Base-by-base conservation (phyloP, 768 basidiomycete genomes). In the Suillus brevipes region DNA sequence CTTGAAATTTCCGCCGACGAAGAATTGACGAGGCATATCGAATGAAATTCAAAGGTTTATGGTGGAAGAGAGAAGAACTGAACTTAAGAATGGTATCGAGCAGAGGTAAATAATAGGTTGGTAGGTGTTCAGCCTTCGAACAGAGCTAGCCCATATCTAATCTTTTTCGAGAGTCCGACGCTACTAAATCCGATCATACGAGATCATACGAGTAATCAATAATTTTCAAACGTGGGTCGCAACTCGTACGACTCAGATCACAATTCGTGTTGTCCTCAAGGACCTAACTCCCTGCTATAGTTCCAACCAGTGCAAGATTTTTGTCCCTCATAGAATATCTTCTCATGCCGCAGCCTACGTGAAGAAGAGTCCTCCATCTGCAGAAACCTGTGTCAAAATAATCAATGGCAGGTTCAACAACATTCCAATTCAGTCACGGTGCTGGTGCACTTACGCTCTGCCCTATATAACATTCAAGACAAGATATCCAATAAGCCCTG, bases 1-100 rank as follows among this genome's bases (percentile, higher is more conserved):
- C 84, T 98, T 99, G 87, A 97, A 98, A 86, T 99, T 98, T 37
- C 95, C 94, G 67, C 97, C 97, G 71, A 93, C 95, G 75, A 97
- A 96, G 82, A 96, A 97, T 77, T 87, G 82, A 74, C 94, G 93
- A 67, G 89, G 65, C 92, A 91, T 91, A 61, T 68, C 75, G 69
- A 49, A 16, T 52, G 7, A 34, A 6, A 43, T 23, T 38, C 28
- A 4, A 31, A 38, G n/a, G 58, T 20, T n/a, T 45, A 36, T 18
- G 59, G 60, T 38, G 4, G 45, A 14, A 43, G 43, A 36, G 38
- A 31, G 10, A 31, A 53, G 52, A 53, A 0, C 0, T 28, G 1
- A 7, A 52, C 34, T 64, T 14, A 38, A 38, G n/a, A 59, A 64
- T 25, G 6, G 25, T 18, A 12, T 61, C 28, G 14, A 62, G 56